Evolutionary conservation across 306 rosid genomes (phyloP), one percentile per base, ranked within the genome.

Genomic region (Rubus parviflorus): DNA sequence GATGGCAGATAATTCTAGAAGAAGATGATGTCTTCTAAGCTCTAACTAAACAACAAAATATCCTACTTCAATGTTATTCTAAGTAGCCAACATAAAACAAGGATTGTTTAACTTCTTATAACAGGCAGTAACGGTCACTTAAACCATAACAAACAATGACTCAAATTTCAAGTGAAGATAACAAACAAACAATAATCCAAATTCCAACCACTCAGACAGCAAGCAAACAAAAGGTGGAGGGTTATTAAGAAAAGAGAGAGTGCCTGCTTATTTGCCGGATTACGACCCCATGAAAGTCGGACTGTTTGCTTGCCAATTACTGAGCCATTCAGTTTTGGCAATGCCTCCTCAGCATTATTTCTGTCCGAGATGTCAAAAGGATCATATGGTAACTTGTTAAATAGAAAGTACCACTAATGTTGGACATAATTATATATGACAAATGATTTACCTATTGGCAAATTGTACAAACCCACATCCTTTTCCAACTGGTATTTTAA

Each of bases 201-300:
- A 54, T n/a, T 51, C 67, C 73, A 65, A 48, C 20, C 41, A 48
- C 42, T 15, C 57, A 4, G 20, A 16, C 58, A 70, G 10, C 45
- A 20, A 57, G 22, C 42, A 52, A 52, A 40, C 48, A 17, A 13
- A 9, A 35, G 58, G 35, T 60, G 48, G 41, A 5, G 16, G 17
- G 41, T 76, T 67, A 16, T 52, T 30, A 56, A 53, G 61, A 56
- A 73, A 30, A 81, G 84, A 68, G 23, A 78, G 20, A 53, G 42
- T 86, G 74, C 99, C 97, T 96, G 99, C 86, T 96, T 96, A 78
- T 95, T 90, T 82, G 97, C 97, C 30, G 99, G 99, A 85, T 96
- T 96, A 85, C 98, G 99, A 49, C 99, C 99, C 99, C 99, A 95
- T 49, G 97, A 92, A 85, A 95, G 99, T 19, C 97, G 97, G 68